Base-by-base conservation (phyloP, 1,284 basidiomycete species). In the Marasmius tenuissimus region DNA sequence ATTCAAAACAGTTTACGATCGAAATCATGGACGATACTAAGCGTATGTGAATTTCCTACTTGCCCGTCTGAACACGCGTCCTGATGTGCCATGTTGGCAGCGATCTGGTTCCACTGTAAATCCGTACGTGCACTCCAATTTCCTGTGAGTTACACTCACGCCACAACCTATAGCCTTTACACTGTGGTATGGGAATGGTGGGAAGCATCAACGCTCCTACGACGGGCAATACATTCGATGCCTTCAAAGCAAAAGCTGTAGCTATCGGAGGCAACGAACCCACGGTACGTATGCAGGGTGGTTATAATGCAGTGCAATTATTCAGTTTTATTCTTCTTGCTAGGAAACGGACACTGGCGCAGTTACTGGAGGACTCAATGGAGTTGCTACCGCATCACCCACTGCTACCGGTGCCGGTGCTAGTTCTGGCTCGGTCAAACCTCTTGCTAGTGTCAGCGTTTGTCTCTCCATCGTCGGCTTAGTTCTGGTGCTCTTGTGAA, bases 51-150 rank as follows among this genome's bases (percentile, higher is more conserved):
- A 58, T 40, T 14, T 55, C 48, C 2, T 51, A 33, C 20, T 49
- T 56, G 34, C 18, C 61, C 48, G 55, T 16, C 45, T 52, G 12
- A 59, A 35, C 22, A 22, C 34, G 20, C n/a, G 37, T 55, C 18
- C 35, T 70, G 37, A 69, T 53, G 27, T 54, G 33, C 22, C 37
- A 53, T 57, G 50, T 51, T 20, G 7, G 20, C 45, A 86, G 83
- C 84, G 34, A 83, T 86, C 60, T 89, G 85, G 84, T 88, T 85
- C 79, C 84, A 83, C 75, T 90, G 88, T 77, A 85, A 85, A 70
- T 75, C 80, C 65, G 75, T 76, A 42, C 59, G 64, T 49, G 37
- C 8, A 38, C 34, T 16, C 14, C 34, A 22, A 10, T 38, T 37
- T n/a, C 12, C 37, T 18, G 34, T 18, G 18, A 18, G 33, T 33